Evolutionary conservation across 257 asterid species (phyloP).

Genomic region (Gentiana macrophylla): DNA sequence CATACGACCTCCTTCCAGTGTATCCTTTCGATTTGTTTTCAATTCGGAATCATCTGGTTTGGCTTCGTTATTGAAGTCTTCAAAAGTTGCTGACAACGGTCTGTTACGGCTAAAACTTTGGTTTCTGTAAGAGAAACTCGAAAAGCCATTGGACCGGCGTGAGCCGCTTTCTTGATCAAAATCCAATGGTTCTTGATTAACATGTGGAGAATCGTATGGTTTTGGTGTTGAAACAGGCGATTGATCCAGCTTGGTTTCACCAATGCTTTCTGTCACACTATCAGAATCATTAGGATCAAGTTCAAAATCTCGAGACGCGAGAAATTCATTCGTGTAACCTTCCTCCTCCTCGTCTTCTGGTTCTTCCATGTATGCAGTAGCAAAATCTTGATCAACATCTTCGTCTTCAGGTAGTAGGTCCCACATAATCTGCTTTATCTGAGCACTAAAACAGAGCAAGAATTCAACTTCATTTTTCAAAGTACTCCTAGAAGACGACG

Average conservation of each 20-base stretch:
- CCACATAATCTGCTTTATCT: constrained; percentile 60
- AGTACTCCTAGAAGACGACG: constrained; percentile 17
- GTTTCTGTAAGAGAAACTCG: constrained; percentile 10
- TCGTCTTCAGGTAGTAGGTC: constrained; percentile 30
- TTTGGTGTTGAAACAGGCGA: constrained; percentile 20
- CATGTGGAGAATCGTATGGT: constrained; percentile 17
- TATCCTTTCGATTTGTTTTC: constrained; percentile 16
- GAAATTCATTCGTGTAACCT: constrained; percentile 1
- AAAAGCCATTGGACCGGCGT: constrained; percentile 10
- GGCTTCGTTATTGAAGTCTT: constrained; percentile 9
- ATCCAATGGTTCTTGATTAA: constrained; percentile 18
- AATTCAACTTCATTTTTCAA: constrained; percentile 35
- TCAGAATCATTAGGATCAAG: constrained; percentile 15
- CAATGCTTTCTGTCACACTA: constrained; percentile 43
- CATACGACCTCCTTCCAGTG: constrained; percentile 7
- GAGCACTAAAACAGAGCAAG: constrained; percentile 61
- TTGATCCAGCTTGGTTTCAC: constrained; percentile 34
- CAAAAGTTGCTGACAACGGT: constrained; percentile 7
- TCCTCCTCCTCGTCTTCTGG: constrained; percentile 26
- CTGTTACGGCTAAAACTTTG: constrained; percentile 9
- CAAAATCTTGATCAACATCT: constrained; percentile 56
- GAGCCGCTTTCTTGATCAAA: constrained; percentile 16
- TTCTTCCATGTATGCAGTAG: constrained; percentile 52
- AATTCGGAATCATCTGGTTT: constrained; percentile 7
- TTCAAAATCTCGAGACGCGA: constrained; percentile 12